These are phyloP conservation scores for Solanum rostratum DNA, from an alignment of 257 asterid species.

Conservation along the genomic window DNA sequence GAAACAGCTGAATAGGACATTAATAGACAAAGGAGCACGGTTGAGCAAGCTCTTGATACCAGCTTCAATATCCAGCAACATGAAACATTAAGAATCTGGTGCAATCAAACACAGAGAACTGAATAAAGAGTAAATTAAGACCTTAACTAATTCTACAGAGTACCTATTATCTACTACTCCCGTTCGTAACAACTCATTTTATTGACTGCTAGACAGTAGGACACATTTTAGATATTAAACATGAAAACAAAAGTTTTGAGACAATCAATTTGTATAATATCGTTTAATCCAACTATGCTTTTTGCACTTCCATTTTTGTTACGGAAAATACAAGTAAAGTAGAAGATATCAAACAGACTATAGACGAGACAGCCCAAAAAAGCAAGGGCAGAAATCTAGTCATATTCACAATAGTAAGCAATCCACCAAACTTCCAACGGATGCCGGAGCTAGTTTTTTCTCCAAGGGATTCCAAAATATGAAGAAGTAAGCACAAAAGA, in stretches of 20 bases:
- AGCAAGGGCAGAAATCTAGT: neutral
- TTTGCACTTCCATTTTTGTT: neutral
- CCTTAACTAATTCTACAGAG: neutral
- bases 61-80: neutral
- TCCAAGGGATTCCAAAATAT: neutral
- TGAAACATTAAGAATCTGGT: neutral
- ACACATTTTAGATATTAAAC: neutral
- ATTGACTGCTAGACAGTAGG: neutral
- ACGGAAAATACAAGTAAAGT: neutral
- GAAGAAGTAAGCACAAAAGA: neutral
- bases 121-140: neutral
- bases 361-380: neutral
- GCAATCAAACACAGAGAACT: neutral
- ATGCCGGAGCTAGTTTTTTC: neutral
- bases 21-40: neutral
- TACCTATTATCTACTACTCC: neutral
- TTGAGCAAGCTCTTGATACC: neutral
- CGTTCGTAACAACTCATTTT: neutral
- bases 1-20: neutral
- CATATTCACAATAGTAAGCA: neutral
- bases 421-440: neutral
- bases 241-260: neutral
- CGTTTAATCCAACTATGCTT: neutral
- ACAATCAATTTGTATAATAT: neutral
- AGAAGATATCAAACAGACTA: neutral